Percentiles rank a stretch among this genome's conserved stretches.
Evolutionary conservation across 345 rosid genomes (phyloP).

Genomic region (Salix koriyanagi): DNA sequence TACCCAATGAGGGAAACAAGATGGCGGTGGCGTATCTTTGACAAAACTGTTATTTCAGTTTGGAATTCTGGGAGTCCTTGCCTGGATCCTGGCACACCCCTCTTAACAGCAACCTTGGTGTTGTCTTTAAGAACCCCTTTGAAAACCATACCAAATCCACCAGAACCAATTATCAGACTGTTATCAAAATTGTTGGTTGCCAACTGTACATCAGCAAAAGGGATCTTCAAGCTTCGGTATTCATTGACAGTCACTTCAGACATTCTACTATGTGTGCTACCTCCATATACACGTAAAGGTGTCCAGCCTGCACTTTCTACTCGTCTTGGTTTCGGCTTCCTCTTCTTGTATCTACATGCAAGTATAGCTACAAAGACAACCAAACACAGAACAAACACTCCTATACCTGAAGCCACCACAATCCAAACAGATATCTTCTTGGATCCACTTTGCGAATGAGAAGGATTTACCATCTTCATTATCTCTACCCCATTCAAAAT

Average conservation of each 20-base stretch:
- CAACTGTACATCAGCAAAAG: constrained; percentile 62
- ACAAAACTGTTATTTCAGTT: constrained; percentile 70
- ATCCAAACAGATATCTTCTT: constrained; percentile 51
- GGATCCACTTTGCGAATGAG: constrained; percentile 14
- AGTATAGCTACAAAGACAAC: constrained; percentile 28
- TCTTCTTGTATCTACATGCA: constrained; percentile 40
- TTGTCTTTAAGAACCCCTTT: constrained; percentile 72
- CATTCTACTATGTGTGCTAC: constrained; percentile 63
- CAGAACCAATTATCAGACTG: constrained; percentile 66
- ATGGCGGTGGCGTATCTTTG: constrained; percentile 87
- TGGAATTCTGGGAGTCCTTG: constrained; percentile 97
- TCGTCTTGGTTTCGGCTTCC: constrained; percentile 37
- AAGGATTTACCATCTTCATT: constrained; percentile 57
- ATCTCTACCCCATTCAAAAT: constrained; percentile 86
- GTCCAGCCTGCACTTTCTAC: constrained; percentile 79
- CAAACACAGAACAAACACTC: constrained; percentile 44
- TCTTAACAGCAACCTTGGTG: constrained; percentile 79
- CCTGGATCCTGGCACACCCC: constrained; percentile 87
- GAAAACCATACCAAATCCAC: constrained; percentile 95
- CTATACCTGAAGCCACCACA: constrained; percentile 52
- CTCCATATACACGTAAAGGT: constrained; percentile 65
- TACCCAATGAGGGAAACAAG: constrained; percentile 89
- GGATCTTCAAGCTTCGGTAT: constrained; percentile 55
- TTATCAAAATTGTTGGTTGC: constrained; percentile 81
- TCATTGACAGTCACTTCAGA: constrained; percentile 67